Evolutionary conservation across 2,329 filamentous ascomycete genomes (phyloP), one percentile per base, ranked within the genome.

Genomic region (Fusarium vanettenii): DNA sequence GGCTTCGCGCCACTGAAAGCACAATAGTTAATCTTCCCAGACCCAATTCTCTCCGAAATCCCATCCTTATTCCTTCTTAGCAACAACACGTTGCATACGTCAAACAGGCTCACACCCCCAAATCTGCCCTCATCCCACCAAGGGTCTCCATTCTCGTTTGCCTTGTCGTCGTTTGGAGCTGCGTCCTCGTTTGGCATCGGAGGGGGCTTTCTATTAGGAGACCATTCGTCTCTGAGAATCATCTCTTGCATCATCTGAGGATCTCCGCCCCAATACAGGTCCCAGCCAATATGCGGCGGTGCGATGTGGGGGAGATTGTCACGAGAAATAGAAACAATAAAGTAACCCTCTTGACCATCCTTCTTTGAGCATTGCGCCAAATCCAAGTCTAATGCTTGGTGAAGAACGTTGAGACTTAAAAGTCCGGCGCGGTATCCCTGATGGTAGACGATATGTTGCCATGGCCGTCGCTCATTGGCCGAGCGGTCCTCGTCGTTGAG

Each of bases 391-490:
- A 72, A 37, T 1, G 59, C 16, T 11, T 64, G 31, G 6, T 67
- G 37, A 0, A 69, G 22, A 2, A 71, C 20, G 3, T 64, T 72
- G 20, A 72, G 64, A 6, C 16, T 68, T 5, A 72, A 1, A 2
- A 60, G 20, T 18, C 70, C 70, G 0, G 64, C 68, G 0, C 70
- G 70, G 7, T 72, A 72, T 4, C 70, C 70, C 13, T 72, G 70
- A 29, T 72, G 68, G 18, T 71, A 72, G 7, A 72, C 37, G 8
- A 72, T 67, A 7, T 50, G 64, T 14, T 72, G 70, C 70, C 70
- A 71, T 0, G 68, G 50, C 2, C 41, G 48, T 6, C 70, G 59
- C 1, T 35, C 6, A 7, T 71, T 72, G 4, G 68, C 33, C 7
- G 68, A 72, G 2, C 64, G 25, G 4, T 71, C 68, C 11, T 71